Conservation (phyloP, 257 asterid genomes). For the Solanum chilense region DNA sequence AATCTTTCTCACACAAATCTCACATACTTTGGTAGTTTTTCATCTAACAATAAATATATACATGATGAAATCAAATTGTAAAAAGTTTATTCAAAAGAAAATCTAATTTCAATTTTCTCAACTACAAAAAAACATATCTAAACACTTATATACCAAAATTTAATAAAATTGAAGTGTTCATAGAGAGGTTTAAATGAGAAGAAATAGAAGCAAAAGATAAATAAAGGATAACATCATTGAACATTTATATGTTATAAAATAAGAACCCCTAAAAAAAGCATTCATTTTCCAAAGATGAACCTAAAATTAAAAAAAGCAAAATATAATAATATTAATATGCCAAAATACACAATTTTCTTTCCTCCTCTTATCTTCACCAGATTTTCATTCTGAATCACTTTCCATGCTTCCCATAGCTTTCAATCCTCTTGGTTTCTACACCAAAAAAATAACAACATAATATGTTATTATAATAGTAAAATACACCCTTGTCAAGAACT, state of each 20-base stretch:
- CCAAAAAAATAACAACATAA: background rate
- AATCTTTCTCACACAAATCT: background rate
- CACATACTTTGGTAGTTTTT: background rate
- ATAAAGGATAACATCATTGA: background rate
- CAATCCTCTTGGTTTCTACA: conserved; percentile 32
- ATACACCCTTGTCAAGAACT: background rate
- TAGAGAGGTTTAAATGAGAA: background rate
- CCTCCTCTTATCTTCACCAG: background rate
- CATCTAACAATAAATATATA: background rate
- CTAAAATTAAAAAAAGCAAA: background rate
- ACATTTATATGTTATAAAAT: background rate
- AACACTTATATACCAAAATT: background rate
- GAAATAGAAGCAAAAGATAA: background rate
- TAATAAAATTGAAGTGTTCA: background rate
- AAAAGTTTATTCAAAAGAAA: too few species aligned
- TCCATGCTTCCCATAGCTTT: conserved; percentile 32
- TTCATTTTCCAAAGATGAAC: background rate
- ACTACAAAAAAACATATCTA: background rate
- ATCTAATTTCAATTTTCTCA: background rate
- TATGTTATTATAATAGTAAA: background rate
- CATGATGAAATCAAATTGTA: background rate
- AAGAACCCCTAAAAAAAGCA: background rate
- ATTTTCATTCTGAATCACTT: conserved; percentile 25
- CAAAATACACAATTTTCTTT: background rate
- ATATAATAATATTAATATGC: background rate